phyloP scores from a whole-genome alignment of 1,284 basidiomycete species.

The Boletellus deceptivus region DNA sequence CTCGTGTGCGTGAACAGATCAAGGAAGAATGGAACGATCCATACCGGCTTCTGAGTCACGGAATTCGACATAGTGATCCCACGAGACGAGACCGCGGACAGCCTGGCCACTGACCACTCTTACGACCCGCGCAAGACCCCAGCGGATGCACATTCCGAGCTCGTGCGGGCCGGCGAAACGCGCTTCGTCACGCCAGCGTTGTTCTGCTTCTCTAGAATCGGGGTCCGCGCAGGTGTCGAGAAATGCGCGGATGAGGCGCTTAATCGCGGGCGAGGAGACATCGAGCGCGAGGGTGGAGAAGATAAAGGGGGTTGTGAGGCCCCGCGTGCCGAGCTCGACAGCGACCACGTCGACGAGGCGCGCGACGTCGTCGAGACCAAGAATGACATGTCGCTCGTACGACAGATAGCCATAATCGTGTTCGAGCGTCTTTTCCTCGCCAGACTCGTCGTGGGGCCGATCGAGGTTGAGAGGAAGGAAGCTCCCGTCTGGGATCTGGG shows the following conservation, averaged over 20 bases:
- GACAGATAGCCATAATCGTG: conserved; percentile 73
- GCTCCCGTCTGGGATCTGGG: conserved; percentile 56
- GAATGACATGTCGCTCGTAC: conserved; percentile 67
- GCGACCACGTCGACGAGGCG: conserved; percentile 69
- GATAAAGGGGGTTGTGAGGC: conserved; percentile 83
- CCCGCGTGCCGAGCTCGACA: conserved; percentile 69
- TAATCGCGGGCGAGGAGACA: conserved; percentile 67
- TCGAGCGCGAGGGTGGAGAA: conserved; percentile 87
- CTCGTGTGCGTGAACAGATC: conserved; percentile 24
- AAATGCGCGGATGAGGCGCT: conserved; percentile 74
- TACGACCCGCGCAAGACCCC: conserved; percentile 77
- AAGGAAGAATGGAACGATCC: conserved; percentile 30
- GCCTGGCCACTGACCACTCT: conserved; percentile 63
- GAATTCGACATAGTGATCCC: conserved; percentile 78
- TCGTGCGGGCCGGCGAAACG: conserved; percentile 81
- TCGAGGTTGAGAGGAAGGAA: conserved; percentile 63
- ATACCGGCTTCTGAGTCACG: conserved; percentile 73
- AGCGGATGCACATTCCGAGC: conserved; percentile 82
- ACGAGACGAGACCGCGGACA: conserved; percentile 70
- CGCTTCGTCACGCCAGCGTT: conserved; percentile 74
- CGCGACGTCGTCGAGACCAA: conserved; percentile 73
- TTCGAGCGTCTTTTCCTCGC: conserved; percentile 32
- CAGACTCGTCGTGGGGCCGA: conserved; percentile 39
- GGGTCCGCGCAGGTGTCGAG: conserved; percentile 54
- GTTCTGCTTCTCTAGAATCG: conserved; percentile 46